phyloP scores from a whole-genome alignment of 2,329 filamentous ascomycete species.

The Fusarium burgessii region DNA sequence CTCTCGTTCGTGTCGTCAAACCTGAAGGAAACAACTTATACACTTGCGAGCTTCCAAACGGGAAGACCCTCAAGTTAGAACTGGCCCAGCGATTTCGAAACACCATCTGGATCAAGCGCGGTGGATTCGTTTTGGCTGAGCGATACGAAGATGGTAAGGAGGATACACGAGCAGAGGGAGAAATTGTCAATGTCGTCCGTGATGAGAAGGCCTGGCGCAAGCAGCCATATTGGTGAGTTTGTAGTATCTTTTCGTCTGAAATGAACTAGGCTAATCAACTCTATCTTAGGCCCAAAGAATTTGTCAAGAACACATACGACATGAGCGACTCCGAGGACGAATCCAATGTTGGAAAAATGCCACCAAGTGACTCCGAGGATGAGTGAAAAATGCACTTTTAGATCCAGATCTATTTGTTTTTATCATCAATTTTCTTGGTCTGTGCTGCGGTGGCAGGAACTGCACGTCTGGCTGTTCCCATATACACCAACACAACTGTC shows the following conservation, averaged over 20 bases:
- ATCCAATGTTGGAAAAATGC: slow-evolving; percentile 86
- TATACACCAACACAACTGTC: slow-evolving; percentile 74
- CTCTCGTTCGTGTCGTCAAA: slow-evolving; percentile 82
- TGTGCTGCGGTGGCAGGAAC: slow-evolving; percentile 18
- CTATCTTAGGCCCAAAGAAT: slow-evolving; percentile 78
- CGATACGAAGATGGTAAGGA: slow-evolving; percentile 71
- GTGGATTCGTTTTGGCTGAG: slow-evolving; percentile 88
- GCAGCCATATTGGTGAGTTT: slow-evolving; percentile 80
- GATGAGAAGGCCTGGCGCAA: slow-evolving; percentile 95
- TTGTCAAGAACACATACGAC: slow-evolving; percentile 72
- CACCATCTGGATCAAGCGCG: slow-evolving; percentile 92
- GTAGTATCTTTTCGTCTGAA: not conserved
- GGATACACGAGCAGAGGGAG: slow-evolving; percentile 83
- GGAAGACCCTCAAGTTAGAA: slow-evolving; percentile 78
- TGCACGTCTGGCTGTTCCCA: slow-evolving; percentile 62
- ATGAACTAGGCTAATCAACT: slow-evolving; percentile 29
- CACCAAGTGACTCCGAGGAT: slow-evolving; percentile 82
- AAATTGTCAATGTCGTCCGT: slow-evolving; percentile 92
- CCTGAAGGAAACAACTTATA: slow-evolving; percentile 93
- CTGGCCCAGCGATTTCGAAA: slow-evolving; percentile 88
- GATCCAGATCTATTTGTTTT: slow-evolving; percentile 49
- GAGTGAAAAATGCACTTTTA: slow-evolving; percentile 38
- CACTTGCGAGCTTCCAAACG: slow-evolving; percentile 77
- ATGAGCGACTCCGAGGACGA: slow-evolving; percentile 80
- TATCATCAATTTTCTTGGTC: slow-evolving; percentile 40